A percentile compares a stretch with the other conserved stretches of the same genome.
phyloP scores from a whole-genome alignment of 805 yeast species.

The Ogataea nitratoaversa region DNA sequence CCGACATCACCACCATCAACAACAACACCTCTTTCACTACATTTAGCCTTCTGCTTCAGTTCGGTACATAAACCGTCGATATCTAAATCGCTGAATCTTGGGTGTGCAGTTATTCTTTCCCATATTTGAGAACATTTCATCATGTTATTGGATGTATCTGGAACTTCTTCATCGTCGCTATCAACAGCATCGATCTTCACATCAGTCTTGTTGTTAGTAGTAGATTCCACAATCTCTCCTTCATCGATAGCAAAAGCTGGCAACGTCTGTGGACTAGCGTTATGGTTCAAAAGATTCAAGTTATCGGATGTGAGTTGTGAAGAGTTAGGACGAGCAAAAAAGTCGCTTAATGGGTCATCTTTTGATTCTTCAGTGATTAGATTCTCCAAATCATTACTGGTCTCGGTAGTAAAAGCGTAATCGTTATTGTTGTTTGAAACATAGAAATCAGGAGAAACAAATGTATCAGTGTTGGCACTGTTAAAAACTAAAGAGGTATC shows the following conservation, averaged over 20 bases:
- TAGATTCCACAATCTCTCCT: slow-evolving; percentile 6
- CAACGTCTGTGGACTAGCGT: slow-evolving; percentile 14
- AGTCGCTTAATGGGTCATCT: slow-evolving; percentile 48
- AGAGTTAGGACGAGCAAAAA: slow-evolving; percentile 4
- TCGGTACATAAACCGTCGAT: slow-evolving; percentile 91
- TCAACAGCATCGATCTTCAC: slow-evolving; percentile 14
- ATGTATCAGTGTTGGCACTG: slow-evolving; percentile 11
- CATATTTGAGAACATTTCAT: slow-evolving; percentile 88
- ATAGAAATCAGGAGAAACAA: slow-evolving; percentile 12
- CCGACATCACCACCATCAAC: slow-evolving; percentile 79
- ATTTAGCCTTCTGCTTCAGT: slow-evolving; percentile 87
- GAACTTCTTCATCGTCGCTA: slow-evolving; percentile 46
- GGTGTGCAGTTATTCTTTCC: slow-evolving; percentile 95
- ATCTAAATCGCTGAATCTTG: slow-evolving; percentile 87
- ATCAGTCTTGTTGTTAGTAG: slow-evolving; percentile 18
- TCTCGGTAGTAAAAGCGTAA: slow-evolving; percentile 8
- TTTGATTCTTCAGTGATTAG: slow-evolving; percentile 53
- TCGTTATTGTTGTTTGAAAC: slow-evolving; percentile 2
- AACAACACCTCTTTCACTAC: slow-evolving; percentile 90
- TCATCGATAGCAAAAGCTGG: slow-evolving; percentile 26
- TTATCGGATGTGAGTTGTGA: slow-evolving; percentile 18
- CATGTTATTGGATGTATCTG: slow-evolving; percentile 56
- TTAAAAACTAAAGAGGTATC: slow-evolving; percentile 52
- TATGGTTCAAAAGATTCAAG: slow-evolving; percentile 15
- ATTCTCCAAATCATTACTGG: slow-evolving; percentile 17